Base-by-base conservation (phyloP, 2,329 filamentous ascomycete genomes). In the Diaporthe sp. region DNA sequence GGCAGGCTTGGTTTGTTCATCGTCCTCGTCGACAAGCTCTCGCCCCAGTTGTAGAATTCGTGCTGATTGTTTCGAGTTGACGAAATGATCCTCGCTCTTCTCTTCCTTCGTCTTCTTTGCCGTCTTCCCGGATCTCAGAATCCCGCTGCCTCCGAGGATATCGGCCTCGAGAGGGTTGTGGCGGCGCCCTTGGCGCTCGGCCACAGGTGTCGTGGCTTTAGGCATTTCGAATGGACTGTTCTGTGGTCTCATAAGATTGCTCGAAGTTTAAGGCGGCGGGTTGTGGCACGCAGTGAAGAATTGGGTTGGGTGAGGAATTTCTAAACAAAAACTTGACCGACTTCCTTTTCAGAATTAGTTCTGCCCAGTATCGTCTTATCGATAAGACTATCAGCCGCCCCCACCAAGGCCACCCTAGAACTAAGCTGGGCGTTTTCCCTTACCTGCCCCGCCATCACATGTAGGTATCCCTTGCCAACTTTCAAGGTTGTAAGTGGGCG, bases 91-190 rank as follows among this genome's bases (percentile, higher is more conserved):
- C 76, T 90, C 90, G 53, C 5, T 28, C 87, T 95, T 95, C 79
- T 92, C 92, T 42, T 91, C 88, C 88, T 96, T 92, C 83, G 92
- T 92, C 44, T 77, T 77, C 63, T 73, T 75, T 3, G 70, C 51
- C 12, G 73, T 44, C 60, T 75, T 76, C 22, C 63, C 76, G 37
- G 76, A 67, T 86, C 96, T 91, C 81, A 96, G 84, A 79, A 92
- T 87, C 76, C 93, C 89, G 75, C 92, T 90, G 79, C 95, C 75
- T 22, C 76, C 88, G 80, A 93, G 85, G 82, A 98, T 89, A 81
- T 98, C 97, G 82, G 98, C 94, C 80, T 96, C 94, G 76, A 99
- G 93, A 55, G 96, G 96, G 80, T 97, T 97, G 86, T 98, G 96
- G 78, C 94, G 92, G 81, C 93, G 92, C 76, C 88, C 88, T 79